Base-by-base conservation (phyloP, 1,139 yeast species). In the Geotrichum aggregatum region DNA sequence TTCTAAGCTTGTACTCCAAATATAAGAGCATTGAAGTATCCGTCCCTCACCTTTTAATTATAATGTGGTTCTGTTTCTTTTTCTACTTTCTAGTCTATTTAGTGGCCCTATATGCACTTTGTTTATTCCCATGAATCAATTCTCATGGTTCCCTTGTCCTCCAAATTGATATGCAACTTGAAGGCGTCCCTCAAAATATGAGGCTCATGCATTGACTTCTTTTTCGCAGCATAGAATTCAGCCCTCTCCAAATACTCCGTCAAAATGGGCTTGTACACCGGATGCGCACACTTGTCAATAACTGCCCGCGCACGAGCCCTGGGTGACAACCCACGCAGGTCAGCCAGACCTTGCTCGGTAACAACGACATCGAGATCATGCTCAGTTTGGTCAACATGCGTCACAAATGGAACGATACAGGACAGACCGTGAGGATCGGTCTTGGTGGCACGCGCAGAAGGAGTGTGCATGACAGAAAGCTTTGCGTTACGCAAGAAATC, bases 341-440 rank as follows among this genome's bases (percentile, higher is more conserved):
- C 98, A 53, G 98, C 98, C 60, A 92, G 80, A 67, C 98, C 98
- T 69, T 84, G 95, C 66, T 92, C 98, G 38, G 98, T 92, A 54
- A 92, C 98, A 58, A 91, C 69, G 45, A 91, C 76, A 68, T 92
- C 98, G 66, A 92, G 79, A 67, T 92, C 98, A 68, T 92, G 98
- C 73, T 92, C 98, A 43, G 98, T 92, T 69, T 92, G 98, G 71
- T 92, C 98, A 60, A 92, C 79, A 68, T 92, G 98, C n/a, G 97
- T 79, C n/a, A 91, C 94, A 75, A 92, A 84, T 65, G 98, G 98
- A 54, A 92, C 98, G 65, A 92, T 81, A 75, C 96, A 87, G 3
- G 97, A 87, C 56, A 92, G 82, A 73, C 98, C 98, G 41, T 92
- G 84, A 57, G 92, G 91, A 67, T 92, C 98, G 44, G 80, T 80